A percentile compares a stretch with the other conserved stretches of the same genome.
Conservation (phyloP, 345 rosid species). For the Lepidium africanum region DNA sequence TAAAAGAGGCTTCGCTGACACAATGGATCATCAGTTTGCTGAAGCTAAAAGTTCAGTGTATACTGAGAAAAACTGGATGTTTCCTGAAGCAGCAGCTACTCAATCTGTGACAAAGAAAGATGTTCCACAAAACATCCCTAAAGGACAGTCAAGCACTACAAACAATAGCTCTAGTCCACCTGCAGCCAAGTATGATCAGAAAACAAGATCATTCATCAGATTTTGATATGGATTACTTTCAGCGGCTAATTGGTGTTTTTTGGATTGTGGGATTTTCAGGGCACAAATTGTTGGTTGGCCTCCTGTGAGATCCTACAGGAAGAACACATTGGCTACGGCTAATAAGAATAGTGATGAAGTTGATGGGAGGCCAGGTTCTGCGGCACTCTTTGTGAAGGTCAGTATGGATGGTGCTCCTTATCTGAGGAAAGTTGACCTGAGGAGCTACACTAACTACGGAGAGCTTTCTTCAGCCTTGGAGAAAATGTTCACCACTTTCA, state of each 20-base stretch:
- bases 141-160: slow-evolving; percentile 32
- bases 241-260: not conserved
- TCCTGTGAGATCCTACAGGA: slow-evolving; percentile 35
- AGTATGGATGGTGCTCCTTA: slow-evolving; percentile 99
- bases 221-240: not conserved
- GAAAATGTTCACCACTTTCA: slow-evolving; percentile 93
- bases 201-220: not conserved
- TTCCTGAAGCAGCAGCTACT: slow-evolving; percentile 34
- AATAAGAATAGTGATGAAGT: slow-evolving; percentile 83
- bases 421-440: slow-evolving; percentile 83
- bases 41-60: slow-evolving; percentile 50
- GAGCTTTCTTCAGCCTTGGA: slow-evolving; percentile 80
- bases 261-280: slow-evolving; percentile 6
- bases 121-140: slow-evolving; percentile 30
- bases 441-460: slow-evolving; percentile 53
- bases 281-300: slow-evolving; percentile 37
- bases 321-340: slow-evolving; percentile 50
- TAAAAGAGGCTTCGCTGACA: slow-evolving; percentile 80
- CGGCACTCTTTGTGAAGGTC: slow-evolving; percentile 72
- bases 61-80: slow-evolving; percentile 63
- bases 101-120: slow-evolving; percentile 41
- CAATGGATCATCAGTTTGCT: slow-evolving; percentile 62
- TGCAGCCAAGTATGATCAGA: slow-evolving; percentile 56
- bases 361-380: slow-evolving; percentile 71
- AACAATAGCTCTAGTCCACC: slow-evolving; percentile 48